Evolutionary conservation across 2,329 filamentous ascomycete genomes (phyloP).

Genomic region (Chalara sp.): DNA sequence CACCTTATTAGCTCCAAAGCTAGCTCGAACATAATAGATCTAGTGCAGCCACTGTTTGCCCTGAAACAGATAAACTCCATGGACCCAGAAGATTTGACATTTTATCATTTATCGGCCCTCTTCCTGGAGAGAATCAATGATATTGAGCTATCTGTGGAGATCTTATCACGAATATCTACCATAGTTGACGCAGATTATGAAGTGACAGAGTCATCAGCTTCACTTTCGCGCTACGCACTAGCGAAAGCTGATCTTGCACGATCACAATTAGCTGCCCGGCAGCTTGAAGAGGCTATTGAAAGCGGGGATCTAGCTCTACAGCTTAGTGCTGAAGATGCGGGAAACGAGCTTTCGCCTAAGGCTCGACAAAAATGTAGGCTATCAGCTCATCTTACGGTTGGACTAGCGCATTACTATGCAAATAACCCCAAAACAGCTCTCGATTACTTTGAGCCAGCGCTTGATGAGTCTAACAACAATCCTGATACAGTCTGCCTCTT

Average conservation of each 20-base stretch:
- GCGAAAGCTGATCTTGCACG: slow-evolving; percentile 83
- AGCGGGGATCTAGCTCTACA: slow-evolving; percentile 76
- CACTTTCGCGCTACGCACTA: slow-evolving; percentile 71
- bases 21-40: slow-evolving; percentile 45
- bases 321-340: slow-evolving; percentile 66
- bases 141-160: slow-evolving; percentile 52
- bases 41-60: slow-evolving; percentile 84
- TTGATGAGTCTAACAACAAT: slow-evolving; percentile 68
- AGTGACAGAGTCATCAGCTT: slow-evolving; percentile 65
- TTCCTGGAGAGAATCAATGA: slow-evolving; percentile 77
- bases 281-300: slow-evolving; percentile 64
- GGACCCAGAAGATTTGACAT: slow-evolving; percentile 61
- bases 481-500: slow-evolving; percentile 83
- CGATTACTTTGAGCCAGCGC: slow-evolving; percentile 70
- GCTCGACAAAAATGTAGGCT: slow-evolving; percentile 66
- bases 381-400: slow-evolving; percentile 79
- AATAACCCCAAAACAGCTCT: slow-evolving; percentile 63
- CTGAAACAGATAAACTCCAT: slow-evolving; percentile 74
- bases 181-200: slow-evolving; percentile 78
- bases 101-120: slow-evolving; percentile 71
- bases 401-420: slow-evolving; percentile 72
- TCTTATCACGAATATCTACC: slow-evolving; percentile 60
- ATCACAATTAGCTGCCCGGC: slow-evolving; percentile 64
- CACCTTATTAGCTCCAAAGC: slow-evolving; percentile 56
- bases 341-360: slow-evolving; percentile 57